A percentile compares a stretch with the other conserved stretches of the same genome.
Conservation (phyloP, 352 stramenopile genomes). For the Globisporangium polare region DNA sequence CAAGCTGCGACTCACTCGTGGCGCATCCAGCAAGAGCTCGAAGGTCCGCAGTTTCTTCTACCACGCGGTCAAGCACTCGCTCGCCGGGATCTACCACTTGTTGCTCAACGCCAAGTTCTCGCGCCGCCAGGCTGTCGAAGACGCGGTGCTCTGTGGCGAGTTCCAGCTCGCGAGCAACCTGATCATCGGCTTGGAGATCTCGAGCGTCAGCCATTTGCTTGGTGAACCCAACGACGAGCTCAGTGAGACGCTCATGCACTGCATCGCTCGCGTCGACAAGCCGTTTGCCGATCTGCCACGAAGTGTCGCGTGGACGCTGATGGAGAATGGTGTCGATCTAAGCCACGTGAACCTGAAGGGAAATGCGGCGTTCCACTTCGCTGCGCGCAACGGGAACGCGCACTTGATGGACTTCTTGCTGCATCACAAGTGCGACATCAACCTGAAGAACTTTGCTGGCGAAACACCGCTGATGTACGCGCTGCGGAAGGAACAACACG, state of each 20-base stretch:
- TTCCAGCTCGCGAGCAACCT: slow-evolving; percentile 71
- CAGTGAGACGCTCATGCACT: slow-evolving; percentile 56
- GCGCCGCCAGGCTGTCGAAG: slow-evolving; percentile 69
- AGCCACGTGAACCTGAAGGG: slow-evolving; percentile 28
- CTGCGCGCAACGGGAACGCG: slow-evolving; percentile 40
- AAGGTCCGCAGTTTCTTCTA: slow-evolving; percentile 56
- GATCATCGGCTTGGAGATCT: slow-evolving; percentile 46
- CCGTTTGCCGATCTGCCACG: slow-evolving; percentile 44
- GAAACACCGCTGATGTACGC: slow-evolving; percentile 50
- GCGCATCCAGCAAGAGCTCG: slow-evolving; percentile 21
- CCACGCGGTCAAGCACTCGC: slow-evolving; percentile 55
- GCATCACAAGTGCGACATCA: slow-evolving; percentile 44
- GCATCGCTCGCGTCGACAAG: slow-evolving; percentile 44
- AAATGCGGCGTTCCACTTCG: slow-evolving; percentile 52
- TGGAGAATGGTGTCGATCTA: slow-evolving; percentile 46
- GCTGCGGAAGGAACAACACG: slow-evolving; percentile 24
- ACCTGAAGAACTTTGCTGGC: slow-evolving; percentile 32
- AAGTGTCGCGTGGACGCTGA: slow-evolving; percentile 54
- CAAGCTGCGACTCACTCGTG: slow-evolving; percentile 42
- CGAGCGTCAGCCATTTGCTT: slow-evolving; percentile 29
- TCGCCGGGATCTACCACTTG: slow-evolving; percentile 72
- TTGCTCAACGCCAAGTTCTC: slow-evolving; percentile 64
- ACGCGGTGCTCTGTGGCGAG: slow-evolving; percentile 54
- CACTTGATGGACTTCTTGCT: slow-evolving; percentile 62
- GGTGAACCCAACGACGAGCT: slow-evolving; percentile 30